These are phyloP conservation scores for Prosopis cineraria DNA, from an alignment of 306 rosid genomes.

Conservation along the genomic window DNA sequence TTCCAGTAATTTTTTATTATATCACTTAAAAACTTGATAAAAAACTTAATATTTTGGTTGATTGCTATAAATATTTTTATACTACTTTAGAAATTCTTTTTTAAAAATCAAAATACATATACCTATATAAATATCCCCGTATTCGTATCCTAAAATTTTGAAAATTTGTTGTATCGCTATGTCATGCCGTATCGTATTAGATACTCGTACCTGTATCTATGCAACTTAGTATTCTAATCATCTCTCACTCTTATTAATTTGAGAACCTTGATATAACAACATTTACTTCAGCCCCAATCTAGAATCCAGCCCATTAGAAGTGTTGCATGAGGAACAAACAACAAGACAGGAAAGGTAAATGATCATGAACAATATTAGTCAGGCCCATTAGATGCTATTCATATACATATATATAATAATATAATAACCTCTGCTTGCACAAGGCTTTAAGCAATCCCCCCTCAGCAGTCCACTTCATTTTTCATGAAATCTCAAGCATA, in stretches of 20 bases:
- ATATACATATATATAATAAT: background rate
- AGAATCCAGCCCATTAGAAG: background rate
- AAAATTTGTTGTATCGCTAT: no score
- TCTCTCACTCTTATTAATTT: background rate
- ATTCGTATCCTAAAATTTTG: no score
- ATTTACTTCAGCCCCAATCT: background rate
- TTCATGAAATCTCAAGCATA: background rate
- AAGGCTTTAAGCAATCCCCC: background rate
- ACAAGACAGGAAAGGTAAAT: background rate
- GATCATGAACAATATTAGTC: background rate
- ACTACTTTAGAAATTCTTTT: no score
- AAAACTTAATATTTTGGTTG: no score
- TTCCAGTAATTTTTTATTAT: no score
- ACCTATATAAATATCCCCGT: no score
- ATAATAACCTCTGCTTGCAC: background rate
- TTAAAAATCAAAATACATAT: no score
- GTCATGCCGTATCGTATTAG: no score
- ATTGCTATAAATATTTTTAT: no score
- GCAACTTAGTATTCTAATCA: no score
- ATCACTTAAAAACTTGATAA: no score
- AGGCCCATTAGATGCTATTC: background rate
- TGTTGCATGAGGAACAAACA: background rate
- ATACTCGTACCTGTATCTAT: no score
- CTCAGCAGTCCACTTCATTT: background rate
- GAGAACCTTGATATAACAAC: background rate